phyloP scores from a whole-genome alignment of 352 stramenopile genomes.

The Porosira glacialis region DNA sequence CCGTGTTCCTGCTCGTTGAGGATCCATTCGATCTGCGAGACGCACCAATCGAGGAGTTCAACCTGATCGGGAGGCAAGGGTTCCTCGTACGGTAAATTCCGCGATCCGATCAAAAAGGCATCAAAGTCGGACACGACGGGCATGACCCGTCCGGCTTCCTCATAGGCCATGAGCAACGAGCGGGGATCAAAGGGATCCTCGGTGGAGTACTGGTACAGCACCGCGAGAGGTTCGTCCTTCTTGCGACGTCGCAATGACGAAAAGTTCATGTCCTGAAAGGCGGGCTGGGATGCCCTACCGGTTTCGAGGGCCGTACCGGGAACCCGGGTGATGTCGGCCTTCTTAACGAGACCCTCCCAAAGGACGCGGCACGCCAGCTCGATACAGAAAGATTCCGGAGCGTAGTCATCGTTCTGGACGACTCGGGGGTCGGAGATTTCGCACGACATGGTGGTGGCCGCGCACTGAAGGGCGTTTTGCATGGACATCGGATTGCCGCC shows the following conservation, averaged over 20 bases:
- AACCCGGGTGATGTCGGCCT: conserved; percentile 39
- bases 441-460: conserved; percentile 9
- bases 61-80: conserved; percentile 59
- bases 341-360: conserved; percentile 45
- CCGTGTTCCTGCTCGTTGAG: background rate
- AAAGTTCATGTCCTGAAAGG: conserved; percentile 67
- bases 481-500: too few relatives aligned
- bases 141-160: conserved; percentile 58
- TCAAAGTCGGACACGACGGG: conserved; percentile 74
- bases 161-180: conserved; percentile 62
- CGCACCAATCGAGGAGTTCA: conserved; percentile 63
- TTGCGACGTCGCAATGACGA: conserved; percentile 31
- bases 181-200: conserved; percentile 38
- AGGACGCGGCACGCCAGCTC: conserved; percentile 51
- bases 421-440: conserved; percentile 37
- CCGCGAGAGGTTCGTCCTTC: conserved; percentile 12
- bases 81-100: conserved; percentile 46
- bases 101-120: conserved; percentile 61
- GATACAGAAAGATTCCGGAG: conserved; percentile 42
- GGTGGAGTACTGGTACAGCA: conserved; percentile 38
- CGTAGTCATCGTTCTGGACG: conserved; percentile 49
- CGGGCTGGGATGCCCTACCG: conserved; percentile 47
- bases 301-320: conserved; percentile 35
- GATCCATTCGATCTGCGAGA: conserved; percentile 34
- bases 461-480: conserved; percentile 22